Percentiles rank a stretch among this genome's conserved stretches.
Evolutionary conservation across 192 early-diverging fungal genomes (phyloP).

Genomic region (Lunasporangiospora selenospora): DNA sequence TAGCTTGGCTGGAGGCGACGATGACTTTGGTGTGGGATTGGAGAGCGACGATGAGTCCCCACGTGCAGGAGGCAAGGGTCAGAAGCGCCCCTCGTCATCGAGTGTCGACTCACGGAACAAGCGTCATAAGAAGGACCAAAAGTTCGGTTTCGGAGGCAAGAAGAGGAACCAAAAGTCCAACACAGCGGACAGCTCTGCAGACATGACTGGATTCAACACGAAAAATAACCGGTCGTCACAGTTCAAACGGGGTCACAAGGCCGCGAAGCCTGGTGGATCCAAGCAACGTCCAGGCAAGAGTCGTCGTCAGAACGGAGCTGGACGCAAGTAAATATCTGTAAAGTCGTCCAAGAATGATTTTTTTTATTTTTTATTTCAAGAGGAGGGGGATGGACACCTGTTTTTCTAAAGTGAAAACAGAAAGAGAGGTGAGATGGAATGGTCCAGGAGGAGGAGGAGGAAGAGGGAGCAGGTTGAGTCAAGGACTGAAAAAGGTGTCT

Average conservation of each 20-base stretch:
- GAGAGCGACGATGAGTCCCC: conserved; percentile 44
- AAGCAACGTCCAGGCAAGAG: conserved; percentile 50
- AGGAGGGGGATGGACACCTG: too few species aligned
- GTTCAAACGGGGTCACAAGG: conserved; percentile 30
- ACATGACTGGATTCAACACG: conserved; percentile 71
- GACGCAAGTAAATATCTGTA: conserved; percentile 34
- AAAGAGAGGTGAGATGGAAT: too few species aligned
- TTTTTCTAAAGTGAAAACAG: too few species aligned
- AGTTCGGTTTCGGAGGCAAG: conserved; percentile 93
- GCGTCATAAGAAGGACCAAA: conserved; percentile 70
- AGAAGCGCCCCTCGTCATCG: conserved; percentile 22
- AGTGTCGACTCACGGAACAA: conserved; percentile 32
- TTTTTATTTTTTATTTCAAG: too few species aligned
- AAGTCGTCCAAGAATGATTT: too few species aligned
- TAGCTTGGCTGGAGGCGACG: conserved; percentile 52
- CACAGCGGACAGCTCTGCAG: conserved; percentile 75
- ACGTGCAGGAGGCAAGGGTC: conserved; percentile 20
- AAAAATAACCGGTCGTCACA: conserved; percentile 49
- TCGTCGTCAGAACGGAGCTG: conserved; percentile 45
- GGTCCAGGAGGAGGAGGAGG: too few species aligned
- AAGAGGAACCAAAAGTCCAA: conserved; percentile 86
- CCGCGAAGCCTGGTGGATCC: conserved; percentile 19
- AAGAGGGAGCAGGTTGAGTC: too few species aligned
- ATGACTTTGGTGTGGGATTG: conserved; percentile 78
- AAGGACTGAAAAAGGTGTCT: too few species aligned